A percentile compares a stretch with the other conserved stretches of the same genome.
Evolutionary conservation across 2,329 filamentous ascomycete species (phyloP).

Genomic region (Epichloe brachyelytri): DNA sequence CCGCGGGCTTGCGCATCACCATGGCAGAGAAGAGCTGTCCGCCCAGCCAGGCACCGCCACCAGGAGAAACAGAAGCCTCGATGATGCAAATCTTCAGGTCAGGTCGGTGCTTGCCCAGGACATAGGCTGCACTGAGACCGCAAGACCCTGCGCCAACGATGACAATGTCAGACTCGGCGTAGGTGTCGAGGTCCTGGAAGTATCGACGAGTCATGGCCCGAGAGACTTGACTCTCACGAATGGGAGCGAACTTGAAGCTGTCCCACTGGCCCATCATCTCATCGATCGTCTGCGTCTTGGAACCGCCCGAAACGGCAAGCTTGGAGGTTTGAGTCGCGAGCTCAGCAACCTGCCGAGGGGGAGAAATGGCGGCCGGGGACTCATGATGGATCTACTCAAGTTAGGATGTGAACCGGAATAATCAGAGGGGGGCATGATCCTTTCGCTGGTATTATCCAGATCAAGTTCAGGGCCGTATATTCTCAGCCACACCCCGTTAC

Average conservation of each 20-base stretch:
- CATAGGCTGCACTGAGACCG: conserved; percentile 73
- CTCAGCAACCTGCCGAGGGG: conserved; percentile 35
- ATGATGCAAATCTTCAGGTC: conserved; percentile 87
- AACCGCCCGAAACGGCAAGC: conserved; percentile 19
- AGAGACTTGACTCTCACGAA: conserved; percentile 84
- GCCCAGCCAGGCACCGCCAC: conserved; percentile 83
- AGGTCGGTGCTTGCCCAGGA: conserved; percentile 68
- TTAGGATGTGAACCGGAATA: conserved; percentile 15
- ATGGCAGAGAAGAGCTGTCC: conserved; percentile 92
- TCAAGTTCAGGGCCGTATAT: conserved; percentile 90
- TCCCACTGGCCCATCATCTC: conserved; percentile 69
- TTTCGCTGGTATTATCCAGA: conserved; percentile 99
- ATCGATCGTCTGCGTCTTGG: conserved; percentile 38
- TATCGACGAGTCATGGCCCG: conserved; percentile 90
- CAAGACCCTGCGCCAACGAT: conserved; percentile 86
- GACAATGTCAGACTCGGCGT: conserved; percentile 88
- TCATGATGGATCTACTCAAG: conserved; percentile 44
- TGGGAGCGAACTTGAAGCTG: conserved; percentile 67
- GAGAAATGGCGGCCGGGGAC: conserved; percentile 62
- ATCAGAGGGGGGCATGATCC: conserved; percentile 68
- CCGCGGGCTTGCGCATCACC: conserved; percentile 88
- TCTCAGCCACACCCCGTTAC: conserved; percentile 45
- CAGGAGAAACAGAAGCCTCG: conserved; percentile 76
- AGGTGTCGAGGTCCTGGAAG: conserved; percentile 77
- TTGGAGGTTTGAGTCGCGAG: conserved; percentile 32